Evolutionary conservation across 169 alveolate genomes (phyloP), one percentile per base, ranked within the genome.

Genomic region (Cryptosporidium baileyi): DNA sequence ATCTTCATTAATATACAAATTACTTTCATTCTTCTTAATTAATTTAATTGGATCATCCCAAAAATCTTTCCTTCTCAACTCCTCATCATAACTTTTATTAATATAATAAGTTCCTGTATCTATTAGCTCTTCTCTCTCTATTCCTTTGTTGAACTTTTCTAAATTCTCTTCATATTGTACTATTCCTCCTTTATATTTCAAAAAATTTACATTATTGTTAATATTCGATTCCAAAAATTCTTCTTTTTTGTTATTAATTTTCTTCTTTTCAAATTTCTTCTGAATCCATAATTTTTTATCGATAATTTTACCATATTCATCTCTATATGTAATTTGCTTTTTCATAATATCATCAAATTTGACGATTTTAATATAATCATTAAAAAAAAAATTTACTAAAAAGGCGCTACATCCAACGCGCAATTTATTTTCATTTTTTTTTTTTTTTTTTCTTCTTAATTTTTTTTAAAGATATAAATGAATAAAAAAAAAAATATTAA

Each of bases 1-100:
- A 15, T 15, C 26, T 24, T n/a, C 1, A 49, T 26, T 47, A 19
- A 24, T 57, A 57, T 7, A 6, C 41, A 30, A 57, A 11, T n/a
- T 49, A 11, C 24, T 30, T 24, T 1, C 3, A n/a, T 47, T 34
- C 2, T 22, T 9, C 32, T 54, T 57, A 3, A 74, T 74, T 54
- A 52, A 32, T 3, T 54, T 54, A 22, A 74, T 36, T 17, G 85
- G 85, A 34, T 74, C 85, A 34, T 74, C 85, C 85, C 85, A 74
- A 54, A 38, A 22, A 8, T 38, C 67, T 51, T 57, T 74, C 36
- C 19, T 74, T 6, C 60, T 51, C 36, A 74, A 41, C 38, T 74
- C 85, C 9, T 74, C 67, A 34, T 74, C 85, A 41, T 54, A 54
- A 1, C 30, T 40, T 41, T 51, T 54, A 54, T 49, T 38, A 2